phyloP scores from a whole-genome alignment of 169 alveolate genomes.

The Babesia gibsoni region DNA sequence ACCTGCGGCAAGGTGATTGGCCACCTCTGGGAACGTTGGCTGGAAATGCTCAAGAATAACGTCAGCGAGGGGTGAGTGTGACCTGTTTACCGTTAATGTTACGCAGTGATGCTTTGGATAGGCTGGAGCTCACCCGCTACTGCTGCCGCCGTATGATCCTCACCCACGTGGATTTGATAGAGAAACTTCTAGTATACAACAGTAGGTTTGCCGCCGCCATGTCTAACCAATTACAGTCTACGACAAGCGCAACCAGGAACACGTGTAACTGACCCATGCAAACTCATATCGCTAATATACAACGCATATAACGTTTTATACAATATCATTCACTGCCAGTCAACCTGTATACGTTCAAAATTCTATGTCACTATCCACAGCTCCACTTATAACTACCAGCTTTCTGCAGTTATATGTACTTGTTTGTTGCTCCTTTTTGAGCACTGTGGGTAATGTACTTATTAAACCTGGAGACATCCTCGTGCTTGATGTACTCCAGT shows the following conservation, averaged over 20 bases:
- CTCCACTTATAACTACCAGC: too few species aligned
- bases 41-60: slow-evolving; percentile 86
- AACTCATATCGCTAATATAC: too few species aligned
- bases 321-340: too few species aligned
- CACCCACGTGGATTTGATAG: slow-evolving; percentile 97
- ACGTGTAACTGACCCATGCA: too few species aligned
- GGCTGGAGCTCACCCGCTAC: slow-evolving; percentile 86
- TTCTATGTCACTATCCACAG: too few species aligned
- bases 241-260: slow-evolving; percentile 64
- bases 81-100: not conserved
- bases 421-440: too few species aligned
- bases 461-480: too few species aligned
- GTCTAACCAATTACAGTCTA: slow-evolving; percentile 29
- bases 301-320: too few species aligned
- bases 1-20: slow-evolving; percentile 99
- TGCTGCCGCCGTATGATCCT: slow-evolving; percentile 94
- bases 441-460: too few species aligned
- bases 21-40: slow-evolving; percentile 95
- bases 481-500: too few species aligned
- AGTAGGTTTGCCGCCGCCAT: slow-evolving; percentile 55
- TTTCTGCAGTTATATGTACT: too few species aligned
- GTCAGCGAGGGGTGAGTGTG: slow-evolving; percentile 83
- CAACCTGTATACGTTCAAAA: too few species aligned
- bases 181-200: slow-evolving; percentile 94
- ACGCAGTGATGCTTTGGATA: slow-evolving; percentile 90